Conservation (phyloP, 805 yeast genomes). For the Hanseniaspora thailandica region DNA sequence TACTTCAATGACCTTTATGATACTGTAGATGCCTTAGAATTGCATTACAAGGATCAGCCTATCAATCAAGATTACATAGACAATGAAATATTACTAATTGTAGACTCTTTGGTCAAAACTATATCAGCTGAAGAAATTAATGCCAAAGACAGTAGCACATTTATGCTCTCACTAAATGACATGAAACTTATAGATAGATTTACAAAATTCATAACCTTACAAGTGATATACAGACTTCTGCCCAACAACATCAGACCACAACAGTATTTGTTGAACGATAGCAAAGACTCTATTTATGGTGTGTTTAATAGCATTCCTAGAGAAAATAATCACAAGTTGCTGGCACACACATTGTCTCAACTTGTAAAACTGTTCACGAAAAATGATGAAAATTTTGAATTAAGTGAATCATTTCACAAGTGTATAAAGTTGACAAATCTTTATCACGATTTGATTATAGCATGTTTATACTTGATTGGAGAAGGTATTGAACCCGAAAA, state of each 20-base stretch:
- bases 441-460: constrained; percentile 45
- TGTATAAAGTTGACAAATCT: constrained; percentile 56
- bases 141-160: constrained; percentile 1
- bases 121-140: not conserved
- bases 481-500: constrained; percentile 20
- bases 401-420: constrained; percentile 31
- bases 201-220: constrained; percentile 51
- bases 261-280: constrained; percentile 43
- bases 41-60: not conserved
- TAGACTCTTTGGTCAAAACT: not conserved
- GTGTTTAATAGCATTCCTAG: constrained; percentile 31
- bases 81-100: not conserved
- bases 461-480: constrained; percentile 33
- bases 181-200: constrained; percentile 60
- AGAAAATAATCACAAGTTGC: not conserved
- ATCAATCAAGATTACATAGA: not conserved
- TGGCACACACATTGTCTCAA: not conserved
- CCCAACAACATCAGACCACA: constrained; percentile 23
- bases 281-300: constrained; percentile 45
- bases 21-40: constrained; percentile 16
- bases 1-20: constrained; percentile 22
- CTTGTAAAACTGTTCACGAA: not conserved
- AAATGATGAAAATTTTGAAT: constrained; percentile 17
- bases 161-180: constrained; percentile 65
- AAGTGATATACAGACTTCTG: constrained; percentile 58